Conservation (phyloP, 2,329 filamentous ascomycete genomes). For the Aureobasidium sp. region DNA sequence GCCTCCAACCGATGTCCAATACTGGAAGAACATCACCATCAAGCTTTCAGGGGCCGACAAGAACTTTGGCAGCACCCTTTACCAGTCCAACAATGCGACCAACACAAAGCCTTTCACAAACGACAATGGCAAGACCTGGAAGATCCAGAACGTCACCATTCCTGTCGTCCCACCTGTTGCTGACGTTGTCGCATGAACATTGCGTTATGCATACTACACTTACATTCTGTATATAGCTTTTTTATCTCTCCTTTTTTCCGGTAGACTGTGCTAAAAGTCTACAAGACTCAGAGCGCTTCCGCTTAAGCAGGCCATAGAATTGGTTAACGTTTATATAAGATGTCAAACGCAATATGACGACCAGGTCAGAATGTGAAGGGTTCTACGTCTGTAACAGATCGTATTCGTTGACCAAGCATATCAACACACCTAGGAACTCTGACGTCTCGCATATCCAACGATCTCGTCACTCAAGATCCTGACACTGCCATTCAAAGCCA, state of each 20-base stretch:
- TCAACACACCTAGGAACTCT: no score
- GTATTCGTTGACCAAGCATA: no score
- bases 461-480: no score
- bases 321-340: no score
- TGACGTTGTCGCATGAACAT: neutral
- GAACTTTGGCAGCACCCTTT: conserved; percentile 9
- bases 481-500: no score
- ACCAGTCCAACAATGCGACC: conserved; percentile 3
- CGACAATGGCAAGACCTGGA: conserved; percentile 18
- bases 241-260: neutral
- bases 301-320: neutral
- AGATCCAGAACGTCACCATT: conserved; percentile 16
- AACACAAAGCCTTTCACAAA: conserved; percentile 1
- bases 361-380: no score
- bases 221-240: neutral
- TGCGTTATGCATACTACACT: neutral
- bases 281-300: neutral
- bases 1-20: conserved; percentile 6
- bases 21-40: conserved; percentile 16
- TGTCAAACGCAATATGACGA: no score
- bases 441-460: no score
- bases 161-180: conserved; percentile 11
- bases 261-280: neutral
- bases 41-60: conserved; percentile 13
- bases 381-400: no score